phyloP scores from a whole-genome alignment of 139 green algal species.

The Ettlia oleoabundans region DNA sequence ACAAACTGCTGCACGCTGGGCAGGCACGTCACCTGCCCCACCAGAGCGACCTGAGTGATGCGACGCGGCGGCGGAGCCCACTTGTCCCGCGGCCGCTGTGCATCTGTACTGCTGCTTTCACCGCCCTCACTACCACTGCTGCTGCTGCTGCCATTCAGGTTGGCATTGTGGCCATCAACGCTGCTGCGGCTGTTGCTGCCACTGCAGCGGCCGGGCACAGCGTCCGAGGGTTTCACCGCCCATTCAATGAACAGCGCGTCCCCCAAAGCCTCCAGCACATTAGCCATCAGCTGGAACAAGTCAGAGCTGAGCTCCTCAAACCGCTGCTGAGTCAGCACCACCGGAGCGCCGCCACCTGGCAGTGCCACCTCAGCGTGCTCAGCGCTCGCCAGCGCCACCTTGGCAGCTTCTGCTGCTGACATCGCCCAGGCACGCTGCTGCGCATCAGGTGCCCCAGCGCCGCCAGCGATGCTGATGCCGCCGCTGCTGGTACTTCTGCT shows the following conservation, averaged over 20 bases:
- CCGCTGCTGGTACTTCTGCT: conserved; percentile 7
- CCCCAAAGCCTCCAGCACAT: conserved; percentile 37
- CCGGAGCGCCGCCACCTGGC: background rate
- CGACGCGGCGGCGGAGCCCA: conserved; percentile 66
- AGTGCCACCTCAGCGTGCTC: conserved; percentile 1
- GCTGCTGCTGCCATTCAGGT: background rate
- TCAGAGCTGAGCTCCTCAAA: conserved; percentile 22
- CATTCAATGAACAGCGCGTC: conserved; percentile 43
- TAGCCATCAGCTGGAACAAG: conserved; percentile 44
- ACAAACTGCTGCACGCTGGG: conserved; percentile 63
- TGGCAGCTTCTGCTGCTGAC: conserved; percentile 25
- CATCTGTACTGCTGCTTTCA: background rate
- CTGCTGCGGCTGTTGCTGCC: background rate
- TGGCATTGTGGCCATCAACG: background rate
- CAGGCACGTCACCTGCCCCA: conserved; percentile 76
- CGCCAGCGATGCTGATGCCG: background rate
- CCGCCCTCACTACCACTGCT: conserved; percentile 6
- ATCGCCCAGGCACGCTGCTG: conserved; percentile 36
- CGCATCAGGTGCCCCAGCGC: too few species aligned
- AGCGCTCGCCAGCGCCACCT: conserved; percentile 6
- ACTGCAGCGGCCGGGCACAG: conserved; percentile 12
- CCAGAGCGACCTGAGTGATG: conserved; percentile 73
- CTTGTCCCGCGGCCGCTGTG: conserved; percentile 3
- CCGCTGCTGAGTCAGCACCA: conserved; percentile 15
- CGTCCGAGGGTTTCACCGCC: conserved; percentile 22